Evolutionary conservation across 2,329 filamentous ascomycete species (phyloP).

Genomic region (Stemphylium lycopersici): DNA sequence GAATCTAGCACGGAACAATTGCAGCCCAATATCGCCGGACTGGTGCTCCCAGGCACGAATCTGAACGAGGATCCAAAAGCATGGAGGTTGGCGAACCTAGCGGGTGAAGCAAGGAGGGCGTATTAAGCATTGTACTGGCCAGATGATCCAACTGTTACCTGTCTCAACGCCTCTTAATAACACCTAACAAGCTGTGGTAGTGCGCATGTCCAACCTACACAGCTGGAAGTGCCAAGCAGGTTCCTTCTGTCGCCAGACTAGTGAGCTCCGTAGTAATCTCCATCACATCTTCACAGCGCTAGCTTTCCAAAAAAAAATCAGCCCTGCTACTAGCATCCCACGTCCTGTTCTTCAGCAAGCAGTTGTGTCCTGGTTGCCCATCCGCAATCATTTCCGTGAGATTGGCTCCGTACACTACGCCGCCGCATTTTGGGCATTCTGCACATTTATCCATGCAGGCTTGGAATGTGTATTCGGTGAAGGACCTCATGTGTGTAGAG

Average conservation of each 20-base stretch:
- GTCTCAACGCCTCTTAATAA: no score
- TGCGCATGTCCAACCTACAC: no score
- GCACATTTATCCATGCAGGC: neutral
- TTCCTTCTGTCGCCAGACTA: neutral
- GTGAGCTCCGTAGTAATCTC: neutral
- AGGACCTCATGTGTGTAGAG: no score
- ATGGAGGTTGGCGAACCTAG: slow-evolving; percentile 4
- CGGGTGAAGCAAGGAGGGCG: neutral
- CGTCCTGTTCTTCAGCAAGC: neutral
- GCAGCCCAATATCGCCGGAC: neutral
- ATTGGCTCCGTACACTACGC: neutral
- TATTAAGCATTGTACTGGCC: no score
- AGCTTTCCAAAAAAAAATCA: neutral
- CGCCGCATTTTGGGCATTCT: neutral
- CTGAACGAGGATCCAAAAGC: slow-evolving; percentile 1
- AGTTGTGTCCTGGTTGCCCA: neutral
- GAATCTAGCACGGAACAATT: neutral
- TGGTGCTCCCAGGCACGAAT: slow-evolving; percentile 4
- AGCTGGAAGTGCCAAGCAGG: neutral
- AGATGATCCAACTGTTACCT: no score
- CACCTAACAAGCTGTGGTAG: no score
- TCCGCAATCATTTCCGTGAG: neutral
- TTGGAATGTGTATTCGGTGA: neutral
- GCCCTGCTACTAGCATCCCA: neutral
- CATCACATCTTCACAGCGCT: neutral